Evolutionary conservation across 768 basidiomycete genomes (phyloP), one percentile per base, ranked within the genome.

Genomic region (Collybia nuda): DNA sequence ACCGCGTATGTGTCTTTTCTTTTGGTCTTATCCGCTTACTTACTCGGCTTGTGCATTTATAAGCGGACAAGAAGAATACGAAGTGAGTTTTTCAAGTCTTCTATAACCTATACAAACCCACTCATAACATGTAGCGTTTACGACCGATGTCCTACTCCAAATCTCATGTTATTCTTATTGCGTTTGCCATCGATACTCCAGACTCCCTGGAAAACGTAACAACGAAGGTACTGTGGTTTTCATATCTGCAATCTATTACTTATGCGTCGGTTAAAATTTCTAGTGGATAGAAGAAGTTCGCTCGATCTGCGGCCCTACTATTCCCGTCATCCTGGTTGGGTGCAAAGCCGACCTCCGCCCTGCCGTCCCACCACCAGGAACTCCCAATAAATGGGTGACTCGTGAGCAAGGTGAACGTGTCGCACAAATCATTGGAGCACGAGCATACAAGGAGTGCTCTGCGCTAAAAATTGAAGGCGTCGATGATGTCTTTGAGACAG

Each of bases 281-380:
- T 60, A 97, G 93, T 98, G 97, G 97, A 97, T 93, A 67, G 93
- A 96, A 68, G 97, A 98, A 75, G 97, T 98, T 11, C 86, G 95
- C 50, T 86, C 79, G n/a, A 95, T 98, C 62, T 98, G 97, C 68
- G 97, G 97, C 0, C 79, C 88, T 28, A 80, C 80, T 23, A 90
- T 98, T 56, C 97, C 97, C 23, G 93, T 99, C 47, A 79, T 99
- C 42, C 86, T 98, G 32, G 95, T 98, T 29, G 97, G 95, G 2
- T 96, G 93, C 77, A 98, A 99, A 70, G 87, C 85, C 48, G 97
- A 99, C 73, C 71, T 98, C 52, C 85, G 97, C 36, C 88, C 87
- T 40, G 71, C 78, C 6, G 64, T 70, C 44, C 61, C 69, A 38
- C 70, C 77, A 52, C 75, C 78, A 1, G 71, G 77, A 53, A 70